A percentile compares a stretch with the other conserved stretches of the same genome.
Conservation (phyloP, 805 yeast species). For the Pichia nanzhaoensis region DNA sequence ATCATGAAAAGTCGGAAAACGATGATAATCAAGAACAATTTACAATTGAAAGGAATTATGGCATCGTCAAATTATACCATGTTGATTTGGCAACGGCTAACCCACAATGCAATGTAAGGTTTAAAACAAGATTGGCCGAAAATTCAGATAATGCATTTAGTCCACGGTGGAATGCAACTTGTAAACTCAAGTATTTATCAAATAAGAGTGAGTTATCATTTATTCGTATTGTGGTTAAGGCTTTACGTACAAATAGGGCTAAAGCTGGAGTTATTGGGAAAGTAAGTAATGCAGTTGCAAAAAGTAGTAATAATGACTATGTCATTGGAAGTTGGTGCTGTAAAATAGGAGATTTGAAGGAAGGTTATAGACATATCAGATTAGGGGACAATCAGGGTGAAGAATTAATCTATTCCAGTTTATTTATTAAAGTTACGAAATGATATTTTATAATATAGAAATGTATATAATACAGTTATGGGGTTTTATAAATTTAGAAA, state of each 20-base stretch:
- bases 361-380: constrained; percentile 80
- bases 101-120: constrained; percentile 14
- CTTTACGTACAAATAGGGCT: constrained; percentile 16
- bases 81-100: constrained; percentile 2
- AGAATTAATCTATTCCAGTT: constrained; percentile 47
- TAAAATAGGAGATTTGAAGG: constrained; percentile 55
- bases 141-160: constrained; percentile 68
- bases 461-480: neutral
- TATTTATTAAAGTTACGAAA: constrained; percentile 32
- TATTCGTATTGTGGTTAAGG: constrained; percentile 44
- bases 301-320: constrained; percentile 7
- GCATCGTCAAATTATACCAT: constrained; percentile 7
- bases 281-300: constrained; percentile 5
- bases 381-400: constrained; percentile 77
- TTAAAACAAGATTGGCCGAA: constrained; percentile 33
- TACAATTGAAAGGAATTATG: neutral
- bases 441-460: constrained; percentile 4
- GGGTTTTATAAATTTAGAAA: constrained; percentile 15
- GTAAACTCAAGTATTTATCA: constrained; percentile 36
- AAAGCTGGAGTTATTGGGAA: constrained; percentile 11
- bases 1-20: neutral
- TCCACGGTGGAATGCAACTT: constrained; percentile 68
- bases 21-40: too few species aligned
- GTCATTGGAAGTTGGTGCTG: constrained; percentile 52
- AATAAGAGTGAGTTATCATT: constrained; percentile 45